Evolutionary conservation across 2,329 filamentous ascomycete genomes (phyloP).

Genomic region (Alternaria sp.): DNA sequence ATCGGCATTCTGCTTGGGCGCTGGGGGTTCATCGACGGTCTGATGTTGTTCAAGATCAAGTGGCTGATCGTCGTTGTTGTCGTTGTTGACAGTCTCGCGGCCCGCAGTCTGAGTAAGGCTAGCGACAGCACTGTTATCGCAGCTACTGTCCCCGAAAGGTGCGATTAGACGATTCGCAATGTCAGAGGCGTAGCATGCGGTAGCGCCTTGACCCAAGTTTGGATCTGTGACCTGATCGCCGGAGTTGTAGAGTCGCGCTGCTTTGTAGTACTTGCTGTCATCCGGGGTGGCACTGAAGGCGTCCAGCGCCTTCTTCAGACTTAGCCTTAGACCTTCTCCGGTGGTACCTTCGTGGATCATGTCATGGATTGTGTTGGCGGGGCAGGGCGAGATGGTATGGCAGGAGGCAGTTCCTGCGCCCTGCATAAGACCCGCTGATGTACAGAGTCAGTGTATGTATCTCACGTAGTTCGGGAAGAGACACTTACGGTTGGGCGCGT

Average conservation of each 20-base stretch:
- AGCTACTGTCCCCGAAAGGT: background rate
- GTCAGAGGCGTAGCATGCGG: slow-evolving; percentile 59
- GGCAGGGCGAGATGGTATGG: slow-evolving; percentile 49
- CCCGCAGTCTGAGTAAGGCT: background rate
- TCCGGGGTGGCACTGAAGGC: slow-evolving; percentile 30
- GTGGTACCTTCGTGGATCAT: slow-evolving; percentile 54
- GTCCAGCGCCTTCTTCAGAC: slow-evolving; percentile 49
- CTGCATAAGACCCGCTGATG: slow-evolving; percentile 54
- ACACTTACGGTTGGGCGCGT: slow-evolving; percentile 45
- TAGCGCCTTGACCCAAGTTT: slow-evolving; percentile 51
- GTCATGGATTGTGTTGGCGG: slow-evolving; percentile 37
- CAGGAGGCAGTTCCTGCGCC: slow-evolving; percentile 39
- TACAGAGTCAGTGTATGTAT: background rate
- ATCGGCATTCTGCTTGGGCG: background rate
- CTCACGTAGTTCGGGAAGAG: background rate
- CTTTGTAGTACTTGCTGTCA: slow-evolving; percentile 54
- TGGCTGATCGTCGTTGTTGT: background rate
- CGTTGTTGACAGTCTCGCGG: background rate
- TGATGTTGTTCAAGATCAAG: background rate
- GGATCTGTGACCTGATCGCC: slow-evolving; percentile 47
- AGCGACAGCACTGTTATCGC: background rate
- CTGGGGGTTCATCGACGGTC: background rate
- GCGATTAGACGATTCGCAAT: slow-evolving; percentile 56
- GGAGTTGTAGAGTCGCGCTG: slow-evolving; percentile 60
- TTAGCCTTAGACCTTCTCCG: slow-evolving; percentile 52